Conservation (phyloP, 345 rosid genomes). For the Angophora floribunda region DNA sequence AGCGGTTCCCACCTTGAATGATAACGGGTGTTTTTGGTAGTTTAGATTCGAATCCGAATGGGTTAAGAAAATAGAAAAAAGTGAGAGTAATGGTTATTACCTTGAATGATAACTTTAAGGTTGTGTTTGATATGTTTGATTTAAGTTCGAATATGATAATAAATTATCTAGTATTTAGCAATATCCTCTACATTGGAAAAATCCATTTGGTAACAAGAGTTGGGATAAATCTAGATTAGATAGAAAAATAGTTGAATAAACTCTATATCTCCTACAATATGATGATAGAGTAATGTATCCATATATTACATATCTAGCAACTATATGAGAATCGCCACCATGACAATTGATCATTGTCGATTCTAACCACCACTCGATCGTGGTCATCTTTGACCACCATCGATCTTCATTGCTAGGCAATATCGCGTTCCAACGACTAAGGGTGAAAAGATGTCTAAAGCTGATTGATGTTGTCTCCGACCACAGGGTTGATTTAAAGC, state of each 20-base stretch:
- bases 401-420: too few relatives aligned
- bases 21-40: too few relatives aligned
- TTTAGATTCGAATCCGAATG: too few relatives aligned
- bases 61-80: too few relatives aligned
- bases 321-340: too few relatives aligned
- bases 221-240: not conserved
- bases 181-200: not conserved
- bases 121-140: not conserved
- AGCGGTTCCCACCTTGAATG: not conserved
- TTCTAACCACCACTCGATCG: not conserved
- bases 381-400: not conserved
- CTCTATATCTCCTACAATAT: not conserved
- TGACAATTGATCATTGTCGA: too few relatives aligned
- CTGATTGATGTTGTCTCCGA: not conserved
- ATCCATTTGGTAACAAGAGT: too few relatives aligned
- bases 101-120: not conserved
- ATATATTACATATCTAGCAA: too few relatives aligned
- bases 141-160: not conserved
- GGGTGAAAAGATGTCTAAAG: not conserved
- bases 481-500: constrained; percentile 7
- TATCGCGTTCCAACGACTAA: not conserved
- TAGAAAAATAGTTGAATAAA: not conserved
- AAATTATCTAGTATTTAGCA: not conserved
- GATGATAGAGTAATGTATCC: too few relatives aligned
- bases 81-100: not conserved